These are phyloP conservation scores for Dioszegia hungarica DNA, from an alignment of 768 basidiomycete species.

Conservation along the genomic window DNA sequence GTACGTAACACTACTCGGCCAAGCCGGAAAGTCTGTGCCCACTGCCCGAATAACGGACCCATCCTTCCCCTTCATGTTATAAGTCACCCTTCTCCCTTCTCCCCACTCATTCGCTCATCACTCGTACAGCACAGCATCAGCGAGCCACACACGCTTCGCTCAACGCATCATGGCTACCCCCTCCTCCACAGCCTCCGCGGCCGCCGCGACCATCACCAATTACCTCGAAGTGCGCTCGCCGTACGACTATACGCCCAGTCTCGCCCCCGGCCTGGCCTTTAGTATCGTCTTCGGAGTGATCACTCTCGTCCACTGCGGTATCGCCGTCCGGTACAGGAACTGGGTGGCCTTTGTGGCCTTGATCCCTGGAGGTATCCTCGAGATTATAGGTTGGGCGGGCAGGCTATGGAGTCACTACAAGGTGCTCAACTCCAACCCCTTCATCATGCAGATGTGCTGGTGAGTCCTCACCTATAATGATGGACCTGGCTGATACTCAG, in stretches of 20 bases:
- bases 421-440: conserved; percentile 23
- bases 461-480: background rate
- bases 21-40: too few species aligned
- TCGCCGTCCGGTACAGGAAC: conserved; percentile 34
- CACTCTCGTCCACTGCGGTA: conserved; percentile 25
- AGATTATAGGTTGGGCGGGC: conserved; percentile 44
- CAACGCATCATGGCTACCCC: background rate
- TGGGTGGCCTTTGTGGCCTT: conserved; percentile 30
- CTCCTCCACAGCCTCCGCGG: background rate
- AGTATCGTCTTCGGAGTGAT: conserved; percentile 35
- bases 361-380: conserved; percentile 25
- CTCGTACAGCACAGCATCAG: too few species aligned
- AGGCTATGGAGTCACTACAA: conserved; percentile 35
- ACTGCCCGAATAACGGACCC: too few species aligned
- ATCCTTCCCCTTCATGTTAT: too few species aligned
- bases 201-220: conserved; percentile 1
- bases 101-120: too few species aligned
- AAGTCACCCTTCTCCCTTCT: too few species aligned
- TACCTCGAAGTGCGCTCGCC: conserved; percentile 12
- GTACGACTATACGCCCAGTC: conserved; percentile 36
- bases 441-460: conserved; percentile 37
- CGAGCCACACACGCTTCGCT: too few species aligned
- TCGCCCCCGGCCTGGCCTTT: conserved; percentile 37
- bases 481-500: conserved; percentile 10
- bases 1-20: too few species aligned